Conservation (phyloP, 139 green algal species). For the Yamagishiella unicocca region DNA sequence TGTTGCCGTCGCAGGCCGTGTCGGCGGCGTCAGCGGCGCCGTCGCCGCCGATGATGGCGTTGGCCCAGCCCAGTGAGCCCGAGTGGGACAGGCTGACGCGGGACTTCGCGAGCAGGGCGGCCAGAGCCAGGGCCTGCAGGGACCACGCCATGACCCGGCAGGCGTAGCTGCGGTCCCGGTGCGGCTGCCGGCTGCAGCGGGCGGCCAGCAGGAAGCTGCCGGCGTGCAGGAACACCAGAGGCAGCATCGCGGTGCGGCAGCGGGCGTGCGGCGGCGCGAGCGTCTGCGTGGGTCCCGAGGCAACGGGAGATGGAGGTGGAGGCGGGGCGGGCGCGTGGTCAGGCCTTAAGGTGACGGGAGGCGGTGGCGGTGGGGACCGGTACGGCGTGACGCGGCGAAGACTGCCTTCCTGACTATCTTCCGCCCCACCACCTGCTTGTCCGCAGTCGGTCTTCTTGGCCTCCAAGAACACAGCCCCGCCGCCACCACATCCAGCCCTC, state of each 20-base stretch:
- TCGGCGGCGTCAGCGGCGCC: not conserved
- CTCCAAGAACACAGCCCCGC: too few species aligned
- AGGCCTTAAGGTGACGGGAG: too few species aligned
- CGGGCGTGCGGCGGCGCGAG: not conserved
- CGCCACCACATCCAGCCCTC: too few species aligned
- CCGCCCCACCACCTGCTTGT: too few species aligned
- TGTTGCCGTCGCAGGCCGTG: not conserved
- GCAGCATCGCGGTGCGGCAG: not conserved
- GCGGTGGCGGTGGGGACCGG: too few species aligned
- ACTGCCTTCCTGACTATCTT: too few species aligned
- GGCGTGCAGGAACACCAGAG: not conserved
- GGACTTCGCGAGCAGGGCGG: not conserved
- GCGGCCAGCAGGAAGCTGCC: not conserved
- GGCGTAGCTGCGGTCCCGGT: not conserved
- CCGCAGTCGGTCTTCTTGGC: too few species aligned
- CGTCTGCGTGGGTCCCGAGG: not conserved
- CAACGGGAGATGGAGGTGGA: not conserved
- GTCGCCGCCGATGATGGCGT: not conserved
- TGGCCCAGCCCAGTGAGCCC: not conserved
- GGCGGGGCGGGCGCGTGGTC: not conserved
- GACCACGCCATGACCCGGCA: not conserved
- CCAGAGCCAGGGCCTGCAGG: not conserved
- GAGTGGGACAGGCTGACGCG: not conserved
- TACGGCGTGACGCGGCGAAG: too few species aligned
- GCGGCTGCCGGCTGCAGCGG: not conserved